phyloP scores from a whole-genome alignment of 1,139 yeast species.

The Saccharomyces hybrid region DNA sequence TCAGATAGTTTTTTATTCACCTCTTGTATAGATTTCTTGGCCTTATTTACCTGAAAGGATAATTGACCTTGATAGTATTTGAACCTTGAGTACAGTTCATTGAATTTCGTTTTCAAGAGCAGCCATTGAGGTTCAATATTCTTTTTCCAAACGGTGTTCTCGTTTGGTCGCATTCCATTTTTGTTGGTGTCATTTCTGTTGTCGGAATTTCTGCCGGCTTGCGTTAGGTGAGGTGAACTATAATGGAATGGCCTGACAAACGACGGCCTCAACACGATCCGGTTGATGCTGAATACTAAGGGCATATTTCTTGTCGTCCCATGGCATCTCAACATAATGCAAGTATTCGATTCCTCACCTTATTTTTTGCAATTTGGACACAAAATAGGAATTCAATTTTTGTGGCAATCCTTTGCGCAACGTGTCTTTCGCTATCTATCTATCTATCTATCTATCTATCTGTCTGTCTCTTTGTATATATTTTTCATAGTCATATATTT shows the following conservation, averaged over 20 bases:
- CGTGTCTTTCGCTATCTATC: too few species aligned
- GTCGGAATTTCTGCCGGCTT: background rate
- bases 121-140: background rate
- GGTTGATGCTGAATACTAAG: background rate
- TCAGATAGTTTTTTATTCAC: conserved; percentile 33
- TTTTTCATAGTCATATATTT: background rate
- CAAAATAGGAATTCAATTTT: too few species aligned
- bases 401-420: too few species aligned
- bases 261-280: background rate
- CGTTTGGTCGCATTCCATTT: background rate
- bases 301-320: background rate
- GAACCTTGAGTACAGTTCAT: background rate
- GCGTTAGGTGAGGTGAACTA: background rate
- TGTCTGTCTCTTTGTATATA: background rate
- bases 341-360: background rate
- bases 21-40: conserved; percentile 31
- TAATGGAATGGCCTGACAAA: background rate
- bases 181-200: background rate
- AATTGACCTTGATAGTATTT: background rate
- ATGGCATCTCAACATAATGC: background rate
- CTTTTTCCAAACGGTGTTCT: background rate
- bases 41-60: conserved; percentile 26
- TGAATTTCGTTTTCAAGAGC: background rate
- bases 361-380: too few species aligned
- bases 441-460: too few species aligned